Percentiles rank a stretch among this genome's conserved stretches.
Conservation (phyloP, 2,329 filamentous ascomycete genomes). For the Pseudogymnoascus sp. region DNA sequence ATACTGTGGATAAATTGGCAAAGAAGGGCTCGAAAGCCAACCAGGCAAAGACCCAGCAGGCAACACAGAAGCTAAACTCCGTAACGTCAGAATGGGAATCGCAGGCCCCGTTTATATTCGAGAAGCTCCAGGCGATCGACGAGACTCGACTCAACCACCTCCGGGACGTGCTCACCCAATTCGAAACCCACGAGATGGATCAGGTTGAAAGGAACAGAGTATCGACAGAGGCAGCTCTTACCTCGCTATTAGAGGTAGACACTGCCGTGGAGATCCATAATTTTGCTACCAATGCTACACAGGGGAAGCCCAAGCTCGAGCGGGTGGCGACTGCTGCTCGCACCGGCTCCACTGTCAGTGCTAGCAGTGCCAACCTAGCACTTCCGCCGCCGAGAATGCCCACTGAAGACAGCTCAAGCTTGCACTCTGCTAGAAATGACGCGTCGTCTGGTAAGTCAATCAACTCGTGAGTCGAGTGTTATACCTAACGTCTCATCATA, state of each 20-base stretch:
- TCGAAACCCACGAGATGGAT: slow-evolving; percentile 88
- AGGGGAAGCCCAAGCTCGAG: slow-evolving; percentile 31
- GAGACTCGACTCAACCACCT: slow-evolving; percentile 85
- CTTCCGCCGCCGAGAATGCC: slow-evolving; percentile 18
- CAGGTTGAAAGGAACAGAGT: slow-evolving; percentile 69
- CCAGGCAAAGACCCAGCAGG: slow-evolving; percentile 69
- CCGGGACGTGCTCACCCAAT: slow-evolving; percentile 83
- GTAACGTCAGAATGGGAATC: slow-evolving; percentile 87
- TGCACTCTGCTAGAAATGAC: slow-evolving; percentile 18
- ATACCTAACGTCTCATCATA: slow-evolving; percentile 25
- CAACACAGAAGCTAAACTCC: slow-evolving; percentile 65
- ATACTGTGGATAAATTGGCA: slow-evolving; percentile 76
- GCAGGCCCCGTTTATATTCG: slow-evolving; percentile 90
- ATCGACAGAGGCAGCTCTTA: slow-evolving; percentile 72
- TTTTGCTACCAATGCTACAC: slow-evolving; percentile 45
- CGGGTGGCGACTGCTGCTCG: slow-evolving; percentile 22
- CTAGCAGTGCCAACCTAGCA: slow-evolving; percentile 18
- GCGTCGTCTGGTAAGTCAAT: slow-evolving; percentile 23
- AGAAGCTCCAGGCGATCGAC: slow-evolving; percentile 83
- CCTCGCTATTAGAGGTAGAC: slow-evolving; percentile 76
- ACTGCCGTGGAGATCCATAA: slow-evolving; percentile 80
- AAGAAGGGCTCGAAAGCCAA: slow-evolving; percentile 73
- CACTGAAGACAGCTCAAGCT: slow-evolving; percentile 24
- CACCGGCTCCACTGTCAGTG: slow-evolving; percentile 16
- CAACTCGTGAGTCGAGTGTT: slow-evolving; percentile 20